These are phyloP conservation scores for Aspergillus ostianus DNA, from an alignment of 495 filamentous ascomycete species.

Conservation along the genomic window DNA sequence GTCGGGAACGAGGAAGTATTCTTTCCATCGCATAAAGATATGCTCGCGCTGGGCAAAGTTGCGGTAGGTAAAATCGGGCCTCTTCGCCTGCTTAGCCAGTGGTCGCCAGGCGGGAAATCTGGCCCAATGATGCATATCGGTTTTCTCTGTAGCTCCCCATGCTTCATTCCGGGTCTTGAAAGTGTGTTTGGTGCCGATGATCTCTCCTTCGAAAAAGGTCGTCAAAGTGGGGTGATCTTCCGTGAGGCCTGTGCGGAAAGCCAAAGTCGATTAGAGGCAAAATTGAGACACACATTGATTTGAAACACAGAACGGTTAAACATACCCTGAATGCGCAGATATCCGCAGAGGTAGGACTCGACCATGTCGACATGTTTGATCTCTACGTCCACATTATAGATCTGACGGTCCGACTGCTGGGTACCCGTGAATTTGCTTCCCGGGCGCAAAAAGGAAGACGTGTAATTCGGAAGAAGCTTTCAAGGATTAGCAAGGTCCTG, in stretches of 20 bases:
- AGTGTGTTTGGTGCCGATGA: slow-evolving; percentile 91
- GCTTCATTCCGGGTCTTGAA: slow-evolving; percentile 86
- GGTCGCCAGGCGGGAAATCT: slow-evolving; percentile 86
- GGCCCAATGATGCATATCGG: slow-evolving; percentile 90
- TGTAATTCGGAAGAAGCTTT: slow-evolving; percentile 49
- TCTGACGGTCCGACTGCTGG: slow-evolving; percentile 85
- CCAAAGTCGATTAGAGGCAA: slow-evolving; percentile 26
- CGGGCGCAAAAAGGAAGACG: slow-evolving; percentile 82
- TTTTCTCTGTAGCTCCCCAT: slow-evolving; percentile 92
- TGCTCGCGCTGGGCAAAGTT: slow-evolving; percentile 75
- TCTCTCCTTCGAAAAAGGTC: slow-evolving; percentile 98
- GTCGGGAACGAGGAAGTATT: slow-evolving; percentile 95
- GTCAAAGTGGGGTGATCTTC: slow-evolving; percentile 94
- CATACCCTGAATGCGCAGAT: slow-evolving; percentile 92
- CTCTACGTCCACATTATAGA: slow-evolving; percentile 94
- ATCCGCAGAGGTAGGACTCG: slow-evolving; percentile 94
- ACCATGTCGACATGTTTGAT: slow-evolving; percentile 95
- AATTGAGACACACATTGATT: neutral
- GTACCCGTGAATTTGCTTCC: slow-evolving; percentile 88
- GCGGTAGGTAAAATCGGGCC: slow-evolving; percentile 69
- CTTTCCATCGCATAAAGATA: slow-evolving; percentile 99
- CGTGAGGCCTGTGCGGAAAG: slow-evolving; percentile 67
- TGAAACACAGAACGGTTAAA: slow-evolving; percentile 12
- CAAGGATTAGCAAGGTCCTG: slow-evolving; percentile 18
- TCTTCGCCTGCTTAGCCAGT: slow-evolving; percentile 70